Base-by-base conservation (phyloP, 2,329 filamentous ascomycete genomes). In the Colletotrichum liriopes region DNA sequence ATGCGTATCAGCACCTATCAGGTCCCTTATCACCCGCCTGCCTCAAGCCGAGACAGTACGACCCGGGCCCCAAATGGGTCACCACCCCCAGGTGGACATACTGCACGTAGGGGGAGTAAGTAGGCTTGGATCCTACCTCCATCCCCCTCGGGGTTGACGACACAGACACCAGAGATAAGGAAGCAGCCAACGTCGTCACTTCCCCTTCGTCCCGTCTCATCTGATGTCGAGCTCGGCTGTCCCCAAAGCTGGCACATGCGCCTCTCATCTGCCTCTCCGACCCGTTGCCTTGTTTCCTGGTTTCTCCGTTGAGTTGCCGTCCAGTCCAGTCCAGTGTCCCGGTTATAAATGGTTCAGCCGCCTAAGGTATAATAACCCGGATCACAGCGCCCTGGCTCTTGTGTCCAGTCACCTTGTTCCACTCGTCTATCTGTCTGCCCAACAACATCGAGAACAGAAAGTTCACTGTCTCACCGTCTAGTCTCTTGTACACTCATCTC, bases 21-120 rank as follows among this genome's bases (percentile, higher is more conserved):
- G 54, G 12, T 9, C 29, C 32, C 52, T 54, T 51, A 59, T 65
- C 67, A 52, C 41, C 61, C 60, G 37, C 35, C 35, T 52, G 35
- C 43, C 35, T 32, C 45, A 29, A 52, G 61, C 61, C 54, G 67
- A 65, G 60, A 65, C 52, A 43, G 65, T 65, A 52, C 58, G 67
- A 52, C 45, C 35, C 14, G 60, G 14, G 16, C 32, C 32, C 16
- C 32, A n/a, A 47, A 43, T 39, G 12, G 59, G 45, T 32, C 29
- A 8, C 39, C n/a, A 23, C 45, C 39, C 39, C 49, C 6, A 29
- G 49, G 23, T 20, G 7, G 26, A 18, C 49, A 8, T 52, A 11
- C 16, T 32, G 11, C 47, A 26, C 12, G 47, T 16, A 14, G 5
- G 47, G 6, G 14, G 47, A 16, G 14, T 29, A 29, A 32, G 49